Conservation (phyloP, 2,329 filamentous ascomycete genomes). For the Cladorrhinum sp. region DNA sequence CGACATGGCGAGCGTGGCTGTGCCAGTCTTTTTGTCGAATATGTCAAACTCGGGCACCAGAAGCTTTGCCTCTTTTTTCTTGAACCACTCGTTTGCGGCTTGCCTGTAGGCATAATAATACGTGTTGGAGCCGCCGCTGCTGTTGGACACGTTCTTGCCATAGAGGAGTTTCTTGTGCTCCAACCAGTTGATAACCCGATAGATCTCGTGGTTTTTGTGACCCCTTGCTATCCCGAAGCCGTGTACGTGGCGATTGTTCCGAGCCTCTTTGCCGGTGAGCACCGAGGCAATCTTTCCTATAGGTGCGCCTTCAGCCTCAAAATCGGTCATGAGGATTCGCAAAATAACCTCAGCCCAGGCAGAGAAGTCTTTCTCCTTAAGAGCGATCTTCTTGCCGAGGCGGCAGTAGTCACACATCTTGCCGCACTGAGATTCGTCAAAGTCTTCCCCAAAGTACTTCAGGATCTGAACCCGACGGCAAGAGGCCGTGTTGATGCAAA, state of each 20-base stretch:
- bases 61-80: conserved; percentile 33
- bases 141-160: conserved; percentile 64
- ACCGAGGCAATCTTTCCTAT: conserved; percentile 80
- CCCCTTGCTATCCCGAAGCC: conserved; percentile 67
- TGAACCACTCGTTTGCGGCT: background rate
- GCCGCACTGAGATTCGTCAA: conserved; percentile 67
- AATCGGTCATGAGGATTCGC: conserved; percentile 57
- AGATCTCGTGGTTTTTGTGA: conserved; percentile 71
- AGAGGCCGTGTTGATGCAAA: conserved; percentile 83
- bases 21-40: conserved; percentile 22
- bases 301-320: conserved; percentile 56
- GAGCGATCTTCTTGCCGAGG: conserved; percentile 56
- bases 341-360: conserved; percentile 69
- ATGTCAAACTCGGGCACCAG: conserved; percentile 32
- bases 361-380: conserved; percentile 74
- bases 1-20: background rate
- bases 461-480: conserved; percentile 87
- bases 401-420: conserved; percentile 86
- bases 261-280: conserved; percentile 66
- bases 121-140: conserved; percentile 64
- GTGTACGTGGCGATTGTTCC: conserved; percentile 42
- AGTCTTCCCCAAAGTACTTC: conserved; percentile 89
- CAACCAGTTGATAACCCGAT: conserved; percentile 78
- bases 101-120: conserved; percentile 61
- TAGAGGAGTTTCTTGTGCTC: conserved; percentile 68